phyloP scores from a whole-genome alignment of 106 monocot species.

The Apostasia ramifera region DNA sequence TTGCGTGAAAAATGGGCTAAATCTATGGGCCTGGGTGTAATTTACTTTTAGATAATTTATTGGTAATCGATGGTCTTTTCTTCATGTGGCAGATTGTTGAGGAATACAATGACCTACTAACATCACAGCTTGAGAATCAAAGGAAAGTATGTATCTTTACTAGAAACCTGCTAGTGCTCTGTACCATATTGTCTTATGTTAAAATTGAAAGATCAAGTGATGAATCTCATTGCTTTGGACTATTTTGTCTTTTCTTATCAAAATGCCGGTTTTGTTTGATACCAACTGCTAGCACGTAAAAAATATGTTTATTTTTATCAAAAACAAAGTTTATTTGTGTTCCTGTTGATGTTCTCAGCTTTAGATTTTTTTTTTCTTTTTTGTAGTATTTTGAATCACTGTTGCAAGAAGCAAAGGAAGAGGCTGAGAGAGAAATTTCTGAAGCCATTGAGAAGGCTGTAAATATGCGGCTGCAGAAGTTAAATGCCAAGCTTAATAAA shows the following conservation, averaged over 20 bases:
- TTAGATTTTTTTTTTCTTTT: conserved; percentile 1
- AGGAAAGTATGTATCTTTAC: conserved; percentile 54
- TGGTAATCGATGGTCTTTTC: not conserved
- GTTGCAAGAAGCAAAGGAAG: conserved; percentile 59
- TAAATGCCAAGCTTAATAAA: conserved; percentile 59
- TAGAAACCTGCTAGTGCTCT: not conserved
- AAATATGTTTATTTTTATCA: too few relatives aligned
- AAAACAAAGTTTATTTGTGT: too few relatives aligned
- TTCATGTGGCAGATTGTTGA: conserved; percentile 47
- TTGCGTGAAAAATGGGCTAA: too few relatives aligned
- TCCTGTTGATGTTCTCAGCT: not conserved
- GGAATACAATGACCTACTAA: conserved; percentile 87
- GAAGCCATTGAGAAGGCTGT: conserved; percentile 59
- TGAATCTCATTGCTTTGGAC: too few relatives aligned
- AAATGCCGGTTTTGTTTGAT: too few relatives aligned
- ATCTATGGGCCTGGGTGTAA: too few relatives aligned
- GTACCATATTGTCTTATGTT: too few relatives aligned
- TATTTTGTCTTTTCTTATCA: too few relatives aligned
- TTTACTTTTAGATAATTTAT: too few relatives aligned
- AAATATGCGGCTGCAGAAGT: conserved; percentile 55
- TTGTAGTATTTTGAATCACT: conserved; percentile 75
- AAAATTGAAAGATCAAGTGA: too few relatives aligned
- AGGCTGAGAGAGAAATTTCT: conserved; percentile 55
- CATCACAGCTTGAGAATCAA: conserved; percentile 82
- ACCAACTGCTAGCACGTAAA: too few relatives aligned